These are phyloP conservation scores for Plasmopara halstedii DNA, from an alignment of 352 stramenopile genomes.

Conservation along the genomic window DNA sequence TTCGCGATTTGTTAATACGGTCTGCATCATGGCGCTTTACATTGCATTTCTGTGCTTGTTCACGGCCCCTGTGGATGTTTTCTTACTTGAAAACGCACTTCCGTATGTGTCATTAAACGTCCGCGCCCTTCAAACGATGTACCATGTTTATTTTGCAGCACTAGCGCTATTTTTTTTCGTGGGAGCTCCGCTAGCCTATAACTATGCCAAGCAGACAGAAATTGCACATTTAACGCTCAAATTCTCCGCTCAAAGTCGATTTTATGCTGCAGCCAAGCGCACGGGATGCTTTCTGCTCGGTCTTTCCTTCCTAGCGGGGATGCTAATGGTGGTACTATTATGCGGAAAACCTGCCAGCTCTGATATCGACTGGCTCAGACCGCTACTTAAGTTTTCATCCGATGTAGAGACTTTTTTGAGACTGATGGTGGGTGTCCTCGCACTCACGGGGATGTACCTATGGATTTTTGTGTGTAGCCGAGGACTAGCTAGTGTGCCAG, in stretches of 20 bases:
- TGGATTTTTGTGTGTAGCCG: constrained; percentile 70
- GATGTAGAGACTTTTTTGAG: constrained; percentile 69
- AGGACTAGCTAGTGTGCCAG: constrained; percentile 58
- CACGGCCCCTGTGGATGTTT: constrained; percentile 74
- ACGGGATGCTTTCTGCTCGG: constrained; percentile 70
- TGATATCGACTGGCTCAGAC: constrained; percentile 77
- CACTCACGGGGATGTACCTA: constrained; percentile 64
- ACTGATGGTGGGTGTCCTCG: constrained; percentile 64
- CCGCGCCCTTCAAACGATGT: constrained; percentile 46
- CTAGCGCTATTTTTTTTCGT: constrained; percentile 64
- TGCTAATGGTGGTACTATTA: constrained; percentile 62
- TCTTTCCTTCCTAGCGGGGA: constrained; percentile 50
- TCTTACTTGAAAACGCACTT: constrained; percentile 61
- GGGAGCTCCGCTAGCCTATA: constrained; percentile 64
- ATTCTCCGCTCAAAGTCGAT: constrained; percentile 42
- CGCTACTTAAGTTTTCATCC: constrained; percentile 65
- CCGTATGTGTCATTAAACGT: constrained; percentile 51
- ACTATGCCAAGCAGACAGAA: constrained; percentile 80
- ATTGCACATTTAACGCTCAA: constrained; percentile 74
- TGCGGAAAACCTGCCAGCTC: constrained; percentile 69
- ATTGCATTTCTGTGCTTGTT: constrained; percentile 69
- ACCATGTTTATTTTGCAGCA: constrained; percentile 61
- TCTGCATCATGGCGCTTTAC: constrained; percentile 67
- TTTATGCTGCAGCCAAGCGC: constrained; percentile 59
- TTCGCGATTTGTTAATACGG: constrained; percentile 57